These are phyloP conservation scores for Citrus sp. DNA, from an alignment of 345 rosid genomes.

Conservation along the genomic window DNA sequence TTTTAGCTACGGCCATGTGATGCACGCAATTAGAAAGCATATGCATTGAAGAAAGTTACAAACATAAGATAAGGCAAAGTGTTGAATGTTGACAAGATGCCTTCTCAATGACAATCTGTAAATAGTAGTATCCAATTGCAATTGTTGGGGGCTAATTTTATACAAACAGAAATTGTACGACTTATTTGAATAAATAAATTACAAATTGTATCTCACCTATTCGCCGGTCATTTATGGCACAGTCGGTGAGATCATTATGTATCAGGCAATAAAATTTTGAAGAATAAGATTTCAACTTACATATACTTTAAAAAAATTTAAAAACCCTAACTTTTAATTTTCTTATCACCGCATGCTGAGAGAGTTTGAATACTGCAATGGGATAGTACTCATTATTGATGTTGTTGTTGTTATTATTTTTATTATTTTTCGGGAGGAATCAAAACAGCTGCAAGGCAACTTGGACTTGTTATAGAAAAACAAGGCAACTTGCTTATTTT, in stretches of 20 bases:
- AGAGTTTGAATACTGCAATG: not conserved
- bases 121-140: not conserved
- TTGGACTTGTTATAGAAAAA: conserved; percentile 6
- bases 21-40: not conserved
- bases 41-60: conserved; percentile 7
- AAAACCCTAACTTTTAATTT: not conserved
- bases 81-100: not conserved
- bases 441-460: conserved; percentile 8
- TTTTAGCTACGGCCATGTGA: not conserved
- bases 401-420: not conserved
- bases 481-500: conserved; percentile 4
- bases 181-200: not conserved
- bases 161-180: not conserved
- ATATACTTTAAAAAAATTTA: not conserved
- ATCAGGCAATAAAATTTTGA: not conserved
- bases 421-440: not conserved
- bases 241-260: not conserved
- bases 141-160: not conserved
- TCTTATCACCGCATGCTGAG: not conserved
- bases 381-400: not conserved
- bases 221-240: not conserved
- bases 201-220: not conserved
- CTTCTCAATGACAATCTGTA: not conserved
- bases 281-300: not conserved
- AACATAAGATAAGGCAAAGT: not conserved